phyloP scores from a whole-genome alignment of 768 basidiomycete species.

The Cyclocybe aegerita region DNA sequence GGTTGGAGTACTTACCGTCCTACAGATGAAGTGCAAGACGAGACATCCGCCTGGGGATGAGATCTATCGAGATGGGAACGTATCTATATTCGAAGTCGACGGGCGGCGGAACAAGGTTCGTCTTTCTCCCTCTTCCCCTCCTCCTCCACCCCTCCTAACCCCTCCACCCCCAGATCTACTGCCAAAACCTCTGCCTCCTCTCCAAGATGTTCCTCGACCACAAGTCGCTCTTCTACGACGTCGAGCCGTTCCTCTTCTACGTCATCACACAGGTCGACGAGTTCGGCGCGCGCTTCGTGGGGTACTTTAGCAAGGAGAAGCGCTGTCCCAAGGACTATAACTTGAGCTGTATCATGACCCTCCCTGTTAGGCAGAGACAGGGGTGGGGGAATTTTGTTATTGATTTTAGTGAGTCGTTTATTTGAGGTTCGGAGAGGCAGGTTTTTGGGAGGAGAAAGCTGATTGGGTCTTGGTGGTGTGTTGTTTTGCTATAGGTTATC shows the following conservation, averaged over 20 bases:
- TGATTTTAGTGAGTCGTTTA: slow-evolving; percentile 85
- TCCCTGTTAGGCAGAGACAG: slow-evolving; percentile 90
- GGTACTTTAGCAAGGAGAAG: slow-evolving; percentile 99
- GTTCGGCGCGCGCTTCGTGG: slow-evolving; percentile 89
- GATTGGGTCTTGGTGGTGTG: background rate
- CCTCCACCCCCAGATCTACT: slow-evolving; percentile 73
- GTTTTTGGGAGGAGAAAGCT: no score
- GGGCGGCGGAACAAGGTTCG: slow-evolving; percentile 93
- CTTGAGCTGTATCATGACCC: slow-evolving; percentile 98
- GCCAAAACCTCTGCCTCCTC: slow-evolving; percentile 95
- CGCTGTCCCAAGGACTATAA: slow-evolving; percentile 94
- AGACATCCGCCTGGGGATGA: slow-evolving; percentile 98
- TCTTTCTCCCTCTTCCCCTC: slow-evolving; percentile 1
- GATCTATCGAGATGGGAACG: slow-evolving; percentile 85
- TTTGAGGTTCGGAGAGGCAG: no score
- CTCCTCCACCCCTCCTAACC: background rate
- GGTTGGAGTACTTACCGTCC: no score
- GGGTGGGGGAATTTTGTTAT: slow-evolving; percentile 98
- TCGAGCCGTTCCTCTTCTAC: slow-evolving; percentile 98
- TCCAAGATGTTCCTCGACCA: slow-evolving; percentile 99
- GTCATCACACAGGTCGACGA: slow-evolving; percentile 94
- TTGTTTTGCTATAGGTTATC: slow-evolving; percentile 64
- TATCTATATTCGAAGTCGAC: slow-evolving; percentile 97
- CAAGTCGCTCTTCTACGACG: slow-evolving; percentile 98
- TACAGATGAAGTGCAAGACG: slow-evolving; percentile 90